Evolutionary conservation across 1,284 basidiomycete species (phyloP), one percentile per base, ranked within the genome.

Genomic region (Ustilago vetiveriae): DNA sequence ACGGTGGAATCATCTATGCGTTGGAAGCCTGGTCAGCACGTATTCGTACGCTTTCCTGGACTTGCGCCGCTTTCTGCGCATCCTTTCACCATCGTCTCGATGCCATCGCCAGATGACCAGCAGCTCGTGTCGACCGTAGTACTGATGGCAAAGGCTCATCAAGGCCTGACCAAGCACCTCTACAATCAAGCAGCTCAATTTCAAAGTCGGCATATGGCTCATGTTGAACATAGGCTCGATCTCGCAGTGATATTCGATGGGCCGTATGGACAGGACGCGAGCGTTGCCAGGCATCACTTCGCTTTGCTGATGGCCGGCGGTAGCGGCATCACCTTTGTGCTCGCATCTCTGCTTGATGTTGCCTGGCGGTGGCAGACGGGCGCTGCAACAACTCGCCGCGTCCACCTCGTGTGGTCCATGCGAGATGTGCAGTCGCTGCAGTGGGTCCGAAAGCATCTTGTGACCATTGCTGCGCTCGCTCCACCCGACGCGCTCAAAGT

Each of bases 21-120:
- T 13, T 80, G 78, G 78, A 59, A 38, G n/a, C 63, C 75, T 2
- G 77, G 76, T 6, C 75, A 79, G 38, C 75, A 79, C 45, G 66
- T 80, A 6, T 79, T 72, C 24, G 42, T 80, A 16, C 72, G 75
- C 40, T 76, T 80, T 22, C 77, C 78, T 6, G 58, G 62, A 8
- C 35, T 78, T 5, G 49, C 48, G 6, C 68, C 72, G 1, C 23
- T 53, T 42, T 66, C 72, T 13, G 60, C 64, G 17, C 78, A 80
- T 30, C 78, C 78, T 1, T 80, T 79, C 36, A 80, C 78, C n/a
- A 70, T 79, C 29, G 43, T 74, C 2, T 77, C 72, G 16, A 48
- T 78, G 42, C 69, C 77, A 6, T 57, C 69, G 13, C 44, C 62
- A 3, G 37, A 65, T 11, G 35, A 57, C 4, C 49, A 57, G 24